These are phyloP conservation scores for Starmerella etchellsii DNA, from an alignment of 805 yeast genomes.

Conservation along the genomic window DNA sequence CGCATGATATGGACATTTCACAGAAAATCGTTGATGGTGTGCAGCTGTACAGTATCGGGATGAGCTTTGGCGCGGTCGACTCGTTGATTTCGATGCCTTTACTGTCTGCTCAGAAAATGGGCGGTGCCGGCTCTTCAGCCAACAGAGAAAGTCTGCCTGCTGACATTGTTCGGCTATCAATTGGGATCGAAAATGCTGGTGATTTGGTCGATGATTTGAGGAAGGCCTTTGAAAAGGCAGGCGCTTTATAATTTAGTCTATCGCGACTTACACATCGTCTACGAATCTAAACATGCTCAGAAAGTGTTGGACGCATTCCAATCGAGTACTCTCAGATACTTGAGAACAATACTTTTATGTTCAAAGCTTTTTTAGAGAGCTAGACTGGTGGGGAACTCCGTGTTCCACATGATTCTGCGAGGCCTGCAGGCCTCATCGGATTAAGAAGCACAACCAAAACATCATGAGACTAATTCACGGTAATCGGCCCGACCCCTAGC, in stretches of 20 bases:
- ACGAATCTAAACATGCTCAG: too few species aligned
- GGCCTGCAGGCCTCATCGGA: too few species aligned
- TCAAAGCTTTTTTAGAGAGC: too few species aligned
- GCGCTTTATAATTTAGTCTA: slow-evolving; percentile 27
- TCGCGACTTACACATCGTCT: too few species aligned
- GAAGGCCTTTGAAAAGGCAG: slow-evolving; percentile 54
- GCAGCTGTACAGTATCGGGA: slow-evolving; percentile 74
- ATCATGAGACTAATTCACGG: too few species aligned
- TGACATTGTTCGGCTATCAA: slow-evolving; percentile 77
- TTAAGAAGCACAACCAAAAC: too few species aligned
- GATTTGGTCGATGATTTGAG: slow-evolving; percentile 72
- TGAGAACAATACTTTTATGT: too few species aligned
- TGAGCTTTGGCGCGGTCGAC: slow-evolving; percentile 88
- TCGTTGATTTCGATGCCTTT: slow-evolving; percentile 89
- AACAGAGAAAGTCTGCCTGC: slow-evolving; percentile 89
- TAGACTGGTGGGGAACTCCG: too few species aligned
- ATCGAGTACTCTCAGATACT: too few species aligned
- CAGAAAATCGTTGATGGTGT: slow-evolving; percentile 66
- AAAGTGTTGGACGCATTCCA: too few species aligned
- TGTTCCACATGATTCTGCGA: too few species aligned
- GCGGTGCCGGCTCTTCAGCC: slow-evolving; percentile 71
- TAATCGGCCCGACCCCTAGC: too few species aligned
- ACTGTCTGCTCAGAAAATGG: slow-evolving; percentile 94
- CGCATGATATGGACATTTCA: slow-evolving; percentile 55
- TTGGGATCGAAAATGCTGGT: slow-evolving; percentile 74